Percentiles rank a stretch among this genome's conserved stretches.
Conservation (phyloP, 352 stramenopile species). For the Globisporangium recalcitrans region DNA sequence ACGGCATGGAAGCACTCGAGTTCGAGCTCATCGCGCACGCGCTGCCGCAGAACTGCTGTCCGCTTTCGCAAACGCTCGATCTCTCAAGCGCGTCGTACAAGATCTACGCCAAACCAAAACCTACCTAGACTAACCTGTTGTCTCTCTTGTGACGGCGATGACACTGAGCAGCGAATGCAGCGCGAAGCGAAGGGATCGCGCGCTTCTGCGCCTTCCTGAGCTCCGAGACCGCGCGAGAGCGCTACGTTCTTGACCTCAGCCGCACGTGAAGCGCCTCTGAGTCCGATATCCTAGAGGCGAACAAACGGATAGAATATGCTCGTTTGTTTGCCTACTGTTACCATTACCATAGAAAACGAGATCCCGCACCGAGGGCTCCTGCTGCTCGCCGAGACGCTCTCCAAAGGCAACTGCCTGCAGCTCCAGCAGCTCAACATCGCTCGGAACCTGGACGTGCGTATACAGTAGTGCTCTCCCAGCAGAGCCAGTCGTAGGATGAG, state of each 20-base stretch:
- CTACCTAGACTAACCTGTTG: background rate
- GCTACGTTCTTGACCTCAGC: constrained; percentile 47
- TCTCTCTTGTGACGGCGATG: background rate
- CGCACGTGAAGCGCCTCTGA: constrained; percentile 13
- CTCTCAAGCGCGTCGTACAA: constrained; percentile 25
- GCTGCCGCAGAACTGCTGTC: constrained; percentile 22
- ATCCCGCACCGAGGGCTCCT: constrained; percentile 36
- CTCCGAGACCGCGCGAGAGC: constrained; percentile 20
- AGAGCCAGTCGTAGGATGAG: too few relatives aligned
- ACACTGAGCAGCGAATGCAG: constrained; percentile 31
- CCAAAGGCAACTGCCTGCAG: constrained; percentile 29
- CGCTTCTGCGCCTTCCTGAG: constrained; percentile 38
- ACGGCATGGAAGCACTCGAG: constrained; percentile 29
- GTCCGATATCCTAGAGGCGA: too few relatives aligned
- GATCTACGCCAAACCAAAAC: background rate
- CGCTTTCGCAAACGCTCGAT: constrained; percentile 28
- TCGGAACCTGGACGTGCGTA: constrained; percentile 33
- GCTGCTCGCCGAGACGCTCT: constrained; percentile 37
- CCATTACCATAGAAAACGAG: constrained; percentile 43
- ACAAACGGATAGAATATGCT: background rate
- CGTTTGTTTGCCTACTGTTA: too few relatives aligned
- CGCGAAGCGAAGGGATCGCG: constrained; percentile 33
- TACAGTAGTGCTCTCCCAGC: too few relatives aligned
- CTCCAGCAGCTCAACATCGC: constrained; percentile 54
- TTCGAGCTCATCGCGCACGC: constrained; percentile 26